Base-by-base conservation (phyloP, 1,284 basidiomycete species). In the Cryptococcus hybrid region DNA sequence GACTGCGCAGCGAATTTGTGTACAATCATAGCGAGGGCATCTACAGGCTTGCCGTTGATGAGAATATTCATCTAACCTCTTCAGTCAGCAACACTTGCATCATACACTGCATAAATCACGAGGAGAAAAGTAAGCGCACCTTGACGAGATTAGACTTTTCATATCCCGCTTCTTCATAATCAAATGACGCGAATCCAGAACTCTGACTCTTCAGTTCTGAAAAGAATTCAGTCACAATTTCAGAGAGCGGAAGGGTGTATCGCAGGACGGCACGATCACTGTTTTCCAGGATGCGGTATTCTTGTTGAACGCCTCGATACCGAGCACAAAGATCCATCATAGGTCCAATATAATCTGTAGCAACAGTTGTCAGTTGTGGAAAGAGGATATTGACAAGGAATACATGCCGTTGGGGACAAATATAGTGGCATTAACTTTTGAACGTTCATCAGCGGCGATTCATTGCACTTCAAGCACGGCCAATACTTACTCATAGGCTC, bases 191-290 rank as follows among this genome's bases (percentile, higher is more conserved):
- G 73, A 92, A 95, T 24, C 92, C 92, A 3, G 90, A 93, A 68
- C 89, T 92, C 48, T 70, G 62, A 60, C 75, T 87, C 78, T 97
- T 97, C 56, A 97, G 82, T 66, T 88, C 86, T 67, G 93, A 90
- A 73, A 94, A 96, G 76, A 97, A 97, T 75, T 91, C 87, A 2
- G 89, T 91, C 5, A 97, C 91, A 56, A 97, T 90, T 76, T 94
- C 92, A 0, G 74, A 60, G 60, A 97, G 80, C 7, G 93, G 93
- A n/a, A 97, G 75, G 5, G 81, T 83, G 67, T 90, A 93, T 15
- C 84, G 87, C 64, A 96, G 76, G 51, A 94, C 87, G 37, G 89
- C 84, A 30, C 91, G 84, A 58, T 75, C 70, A 0, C 74, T 67
- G 2, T 63, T 79, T 60, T 93, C 90, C 13, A 94, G 79, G 67